Evolutionary conservation across 2,329 filamentous ascomycete species (phyloP), one percentile per base, ranked within the genome.

Genomic region (Aspergillus neoniger): DNA sequence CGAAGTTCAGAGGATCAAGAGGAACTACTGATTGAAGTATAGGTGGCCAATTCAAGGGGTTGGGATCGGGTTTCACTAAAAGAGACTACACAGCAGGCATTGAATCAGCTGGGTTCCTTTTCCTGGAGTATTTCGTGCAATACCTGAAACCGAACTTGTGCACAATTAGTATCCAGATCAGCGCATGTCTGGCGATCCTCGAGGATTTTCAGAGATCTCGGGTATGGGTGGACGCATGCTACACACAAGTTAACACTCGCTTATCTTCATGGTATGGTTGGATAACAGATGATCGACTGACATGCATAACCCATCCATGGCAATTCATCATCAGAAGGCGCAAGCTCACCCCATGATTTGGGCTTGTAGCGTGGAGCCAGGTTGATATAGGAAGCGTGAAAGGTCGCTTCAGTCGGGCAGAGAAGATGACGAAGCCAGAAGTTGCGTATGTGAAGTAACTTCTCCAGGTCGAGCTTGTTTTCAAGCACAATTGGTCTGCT

Each of bases 361-460:
- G 71, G 74, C 41, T 60, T 72, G 38, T 58, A 17, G 5, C 43
- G 32, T 19, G 58, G 47, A 2, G 58, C 21, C 9, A 75, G 58
- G 9, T 47, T 55, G 12, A 52, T 55, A 54, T 70, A 75, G 19
- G 69, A 65, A 3, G 63, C 43, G 48, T 67, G 51, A 50, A 70
- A 76, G 0, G 69, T 71, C 5, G 63, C 60, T 54, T 76, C 73
- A 9, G 61, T 56, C 0, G 58, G 41, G 21, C 69, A 72, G 9
- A 75, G 67, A 7, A 80, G 59, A 63, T 80, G 77, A 4, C 72
- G 69, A 38, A 77, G 73, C 77, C 77, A 80, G 60, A 79, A 80
- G 59, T 76, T 77, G 14, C 76, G 72, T 17, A 79, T 73, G 41
- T 78, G 73, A 23, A 79, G 57, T n/a, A 79, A 49, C 7, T 65